These are phyloP conservation scores for Leishmania guyanensis DNA, from an alignment of 208 protist species.

Conservation along the genomic window DNA sequence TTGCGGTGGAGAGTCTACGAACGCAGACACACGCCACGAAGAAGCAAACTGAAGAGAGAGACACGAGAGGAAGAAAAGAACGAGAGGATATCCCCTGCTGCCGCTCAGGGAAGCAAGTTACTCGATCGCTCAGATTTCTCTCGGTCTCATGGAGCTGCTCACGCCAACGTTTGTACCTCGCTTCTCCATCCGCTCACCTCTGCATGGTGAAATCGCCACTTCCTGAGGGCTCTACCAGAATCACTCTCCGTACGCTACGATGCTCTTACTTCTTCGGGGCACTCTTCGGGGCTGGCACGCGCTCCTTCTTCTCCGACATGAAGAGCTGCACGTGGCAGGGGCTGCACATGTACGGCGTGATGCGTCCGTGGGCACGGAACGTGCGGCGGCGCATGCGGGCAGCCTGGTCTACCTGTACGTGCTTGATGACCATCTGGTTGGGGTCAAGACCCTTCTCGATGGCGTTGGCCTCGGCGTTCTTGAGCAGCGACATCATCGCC, in stretches of 20 bases:
- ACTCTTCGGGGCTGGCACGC: slow-evolving; percentile 72
- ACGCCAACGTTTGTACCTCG: too few relatives aligned
- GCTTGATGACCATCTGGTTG: slow-evolving; percentile 92
- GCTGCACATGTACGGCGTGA: slow-evolving; percentile 94
- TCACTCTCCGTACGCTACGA: background rate
- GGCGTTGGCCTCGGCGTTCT: slow-evolving; percentile 94
- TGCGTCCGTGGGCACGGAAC: slow-evolving; percentile 96
- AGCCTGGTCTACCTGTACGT: slow-evolving; percentile 93
- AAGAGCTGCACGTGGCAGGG: slow-evolving; percentile 92
- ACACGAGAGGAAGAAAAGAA: background rate
- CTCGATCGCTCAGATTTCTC: background rate
- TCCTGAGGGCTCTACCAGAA: background rate
- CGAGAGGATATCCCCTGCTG: background rate
- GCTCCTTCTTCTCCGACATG: slow-evolving; percentile 79
- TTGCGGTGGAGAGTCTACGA: background rate
- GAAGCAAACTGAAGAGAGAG: background rate
- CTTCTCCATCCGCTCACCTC: background rate
- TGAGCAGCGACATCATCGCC: slow-evolving; percentile 90
- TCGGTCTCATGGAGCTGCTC: background rate
- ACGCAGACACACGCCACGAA: background rate
- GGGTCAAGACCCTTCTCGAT: slow-evolving; percentile 93
- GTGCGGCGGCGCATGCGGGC: slow-evolving; percentile 92
- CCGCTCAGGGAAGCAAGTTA: background rate
- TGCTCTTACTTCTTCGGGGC: slow-evolving; percentile 74
- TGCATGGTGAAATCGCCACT: background rate